Evolutionary conservation across 208 protist species (phyloP), one percentile per base, ranked within the genome.

Genomic region (Leishmania amazonensis): DNA sequence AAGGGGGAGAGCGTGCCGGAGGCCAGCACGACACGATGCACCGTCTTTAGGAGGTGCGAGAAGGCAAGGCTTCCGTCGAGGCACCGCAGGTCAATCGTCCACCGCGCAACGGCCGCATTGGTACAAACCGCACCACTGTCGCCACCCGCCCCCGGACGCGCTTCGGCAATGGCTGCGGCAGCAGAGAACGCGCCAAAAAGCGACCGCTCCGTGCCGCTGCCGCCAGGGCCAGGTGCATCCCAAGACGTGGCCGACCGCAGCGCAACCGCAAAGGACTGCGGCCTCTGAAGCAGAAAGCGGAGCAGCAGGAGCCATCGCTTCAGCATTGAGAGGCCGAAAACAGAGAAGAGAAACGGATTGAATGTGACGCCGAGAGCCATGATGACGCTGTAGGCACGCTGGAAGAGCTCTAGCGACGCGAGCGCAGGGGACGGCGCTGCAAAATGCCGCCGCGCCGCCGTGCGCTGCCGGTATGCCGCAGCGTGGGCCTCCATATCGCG

Each of bases 1-100:
- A 99, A 91, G 2, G 98, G 98, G 0, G 96, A 90, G 17, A 99
- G 86, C 24, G 98, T 99, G n/a, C 98, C 98, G 28, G 93, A 98
- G 21, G 98, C 98, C 31, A 99, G 90, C 45, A 99, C 91, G 28
- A 99, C 79, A 38, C 90, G 91, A 62, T 93, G 84, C 38, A 90
- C 88, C 28, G 77, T 78, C 21, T 74, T 79, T 21, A 92, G 81
- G 21, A 96, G 83, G 75, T 95, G 88, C 28, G 86, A 79, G 78
- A 96, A 95, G 0, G 91, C 92, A 35, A 95, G 81, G 76, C 91
- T 89, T 1, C 79, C 98, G 81, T 89, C 95, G 51, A 87, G 87
- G 81, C 90, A 99, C 85, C 83, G 97, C 73, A 88, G 82, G 35
- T 89, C 83, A 11, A 83, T 72, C 8, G 53, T 42, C 8, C 57